Evolutionary conservation across 345 rosid genomes (phyloP), one percentile per base, ranked within the genome.

Genomic region (Euphorbia lathyris): DNA sequence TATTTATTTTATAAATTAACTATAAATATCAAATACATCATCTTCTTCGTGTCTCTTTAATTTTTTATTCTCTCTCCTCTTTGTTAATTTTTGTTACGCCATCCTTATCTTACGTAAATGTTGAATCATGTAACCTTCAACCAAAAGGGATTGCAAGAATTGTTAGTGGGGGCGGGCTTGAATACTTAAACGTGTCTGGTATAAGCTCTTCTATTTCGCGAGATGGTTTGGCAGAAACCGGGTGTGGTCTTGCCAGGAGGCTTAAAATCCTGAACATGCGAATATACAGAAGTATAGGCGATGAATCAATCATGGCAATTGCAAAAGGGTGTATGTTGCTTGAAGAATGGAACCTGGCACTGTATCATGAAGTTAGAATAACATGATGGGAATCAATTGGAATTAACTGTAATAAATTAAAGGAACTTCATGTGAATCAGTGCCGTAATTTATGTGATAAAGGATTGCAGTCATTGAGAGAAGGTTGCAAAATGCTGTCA

Each of bases 381-480:
- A 38, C 58, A 10, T 95, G 97, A 29, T 90, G 95, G 98, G 77
- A 78, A 53, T 81, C 88, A 4, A 67, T 89, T 13, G 86, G 89
- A 66, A 32, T 61, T 26, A 74, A 71, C 76, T 94, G 97, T 82
- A 45, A 74, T 55, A 83, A 70, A 71, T 73, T 86, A 75, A 71
- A 86, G 85, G 85, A 51, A 69, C 96, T 94, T 29, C 88, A 86
- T 65, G 96, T 85, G 82, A 86, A 85, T 74, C 87, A 87, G 7
- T 89, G 91, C 59, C 69, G 84, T 58, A 86, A 88, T 75, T 63
- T 87, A 13, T 88, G 92, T 67, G 81, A 88, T 56, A 74, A 27
- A 11, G 90, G 93, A 26, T 64, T 94, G 71, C 84, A 80, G 71
- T 92, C 83, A 20, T 43, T 87, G 62, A 79, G 89, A 68, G 69